phyloP scores from a whole-genome alignment of 257 asterid genomes.

The Cinchona pubescens region DNA sequence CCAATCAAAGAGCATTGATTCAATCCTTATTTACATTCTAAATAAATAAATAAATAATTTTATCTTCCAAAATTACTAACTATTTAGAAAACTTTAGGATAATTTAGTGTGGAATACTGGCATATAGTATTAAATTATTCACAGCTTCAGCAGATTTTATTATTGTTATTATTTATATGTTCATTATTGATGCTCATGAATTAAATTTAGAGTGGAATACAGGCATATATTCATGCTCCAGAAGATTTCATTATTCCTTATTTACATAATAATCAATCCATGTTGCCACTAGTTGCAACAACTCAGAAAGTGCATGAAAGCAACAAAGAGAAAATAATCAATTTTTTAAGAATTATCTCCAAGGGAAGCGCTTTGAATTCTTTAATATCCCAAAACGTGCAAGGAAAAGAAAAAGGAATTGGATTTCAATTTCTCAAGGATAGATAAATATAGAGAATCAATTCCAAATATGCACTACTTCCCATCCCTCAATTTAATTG shows the following conservation, averaged over 20 bases:
- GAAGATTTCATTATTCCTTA: slow-evolving; percentile 28
- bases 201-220: slow-evolving; percentile 24
- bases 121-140: slow-evolving; percentile 38
- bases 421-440: neutral
- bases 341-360: neutral
- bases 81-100: slow-evolving; percentile 7
- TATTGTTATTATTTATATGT: slow-evolving; percentile 23
- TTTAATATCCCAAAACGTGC: slow-evolving; percentile 29
- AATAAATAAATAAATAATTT: neutral
- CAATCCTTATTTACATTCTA: too few species aligned
- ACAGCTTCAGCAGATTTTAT: slow-evolving; percentile 22
- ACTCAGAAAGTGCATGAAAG: neutral
- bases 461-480: slow-evolving; percentile 17
- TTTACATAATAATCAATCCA: neutral
- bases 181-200: neutral
- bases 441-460: slow-evolving; percentile 23
- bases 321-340: slow-evolving; percentile 14
- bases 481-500: too few species aligned
- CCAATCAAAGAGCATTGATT: neutral
- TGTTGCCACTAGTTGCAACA: slow-evolving; percentile 13
- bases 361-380: neutral
- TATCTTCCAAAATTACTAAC: neutral
- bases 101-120: slow-evolving; percentile 23
- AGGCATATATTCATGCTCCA: slow-evolving; percentile 48
- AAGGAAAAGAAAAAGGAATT: slow-evolving; percentile 2